Evolutionary conservation across 2,329 filamentous ascomycete species (phyloP).

Genomic region (Lomentospora prolificans): DNA sequence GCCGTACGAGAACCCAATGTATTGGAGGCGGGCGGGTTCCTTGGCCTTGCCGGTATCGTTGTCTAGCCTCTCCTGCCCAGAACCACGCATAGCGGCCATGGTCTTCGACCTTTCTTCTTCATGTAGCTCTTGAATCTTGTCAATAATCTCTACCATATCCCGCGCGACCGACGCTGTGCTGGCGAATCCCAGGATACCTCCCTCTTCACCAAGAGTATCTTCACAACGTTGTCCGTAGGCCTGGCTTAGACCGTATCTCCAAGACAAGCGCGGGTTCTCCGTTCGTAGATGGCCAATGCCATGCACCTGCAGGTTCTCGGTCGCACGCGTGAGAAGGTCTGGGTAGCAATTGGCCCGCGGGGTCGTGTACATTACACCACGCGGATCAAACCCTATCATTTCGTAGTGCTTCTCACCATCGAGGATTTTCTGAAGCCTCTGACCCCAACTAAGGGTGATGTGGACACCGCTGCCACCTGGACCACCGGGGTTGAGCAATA

Average conservation of each 20-base stretch:
- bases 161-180: constrained; percentile 28
- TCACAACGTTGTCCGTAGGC: constrained; percentile 21
- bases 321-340: constrained; percentile 19
- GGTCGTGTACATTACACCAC: constrained; percentile 27
- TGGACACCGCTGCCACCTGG: constrained; percentile 30
- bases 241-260: constrained; percentile 11
- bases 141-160: constrained; percentile 35
- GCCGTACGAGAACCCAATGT: constrained; percentile 40
- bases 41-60: neutral
- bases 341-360: constrained; percentile 30
- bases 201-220: constrained; percentile 11
- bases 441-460: constrained; percentile 17
- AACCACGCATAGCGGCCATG: neutral
- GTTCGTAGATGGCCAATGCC: constrained; percentile 19
- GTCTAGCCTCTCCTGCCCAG: constrained; percentile 11
- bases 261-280: constrained; percentile 14
- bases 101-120: constrained; percentile 8
- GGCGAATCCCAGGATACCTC: constrained; percentile 23
- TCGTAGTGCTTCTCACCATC: constrained; percentile 27
- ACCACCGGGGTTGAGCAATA: constrained; percentile 35
- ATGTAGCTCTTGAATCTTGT: constrained; percentile 26
- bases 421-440: constrained; percentile 18
- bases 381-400: constrained; percentile 33
- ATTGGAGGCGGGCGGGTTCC: constrained; percentile 25
- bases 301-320: constrained; percentile 19